A percentile compares a stretch with the other conserved stretches of the same genome.
Conservation (phyloP, 2,329 filamentous ascomycete species). For the Diaporthe sp. region DNA sequence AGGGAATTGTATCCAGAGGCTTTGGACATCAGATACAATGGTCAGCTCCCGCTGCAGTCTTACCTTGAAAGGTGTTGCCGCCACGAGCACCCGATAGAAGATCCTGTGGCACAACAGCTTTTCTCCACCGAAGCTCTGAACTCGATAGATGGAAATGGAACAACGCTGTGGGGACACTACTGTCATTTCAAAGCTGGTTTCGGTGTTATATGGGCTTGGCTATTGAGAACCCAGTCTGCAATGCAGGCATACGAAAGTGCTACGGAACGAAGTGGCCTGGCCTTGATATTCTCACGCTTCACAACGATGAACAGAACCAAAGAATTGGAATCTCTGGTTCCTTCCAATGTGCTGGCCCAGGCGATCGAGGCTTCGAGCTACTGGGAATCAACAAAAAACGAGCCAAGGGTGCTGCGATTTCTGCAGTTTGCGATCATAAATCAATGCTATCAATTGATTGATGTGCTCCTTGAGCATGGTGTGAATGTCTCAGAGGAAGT, state of each 20-base stretch:
- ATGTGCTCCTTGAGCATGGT: neutral
- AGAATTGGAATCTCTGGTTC: neutral
- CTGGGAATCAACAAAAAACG: neutral
- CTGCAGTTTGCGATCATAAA: neutral
- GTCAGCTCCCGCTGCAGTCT: neutral
- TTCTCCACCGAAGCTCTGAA: neutral
- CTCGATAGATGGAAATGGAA: neutral
- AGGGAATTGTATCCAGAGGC: neutral
- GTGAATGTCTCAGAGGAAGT: neutral
- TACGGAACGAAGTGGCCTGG: neutral
- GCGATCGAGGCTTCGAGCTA: neutral
- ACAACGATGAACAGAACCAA: neutral
- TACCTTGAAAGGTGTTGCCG: neutral
- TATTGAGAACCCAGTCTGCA: neutral
- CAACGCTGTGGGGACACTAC: neutral
- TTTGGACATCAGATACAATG: neutral
- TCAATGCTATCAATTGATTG: rapidly evolving
- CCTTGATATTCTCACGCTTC: neutral
- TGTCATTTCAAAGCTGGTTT: neutral
- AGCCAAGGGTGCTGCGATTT: neutral
- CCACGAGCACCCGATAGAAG: rapidly evolving
- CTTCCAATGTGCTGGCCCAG: rapidly evolving
- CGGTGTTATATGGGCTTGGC: neutral
- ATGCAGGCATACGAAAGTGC: neutral
- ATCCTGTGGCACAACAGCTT: neutral